These are phyloP conservation scores for Ambrosia hybrid DNA, from an alignment of 140 eudicot species.

Conservation along the genomic window DNA sequence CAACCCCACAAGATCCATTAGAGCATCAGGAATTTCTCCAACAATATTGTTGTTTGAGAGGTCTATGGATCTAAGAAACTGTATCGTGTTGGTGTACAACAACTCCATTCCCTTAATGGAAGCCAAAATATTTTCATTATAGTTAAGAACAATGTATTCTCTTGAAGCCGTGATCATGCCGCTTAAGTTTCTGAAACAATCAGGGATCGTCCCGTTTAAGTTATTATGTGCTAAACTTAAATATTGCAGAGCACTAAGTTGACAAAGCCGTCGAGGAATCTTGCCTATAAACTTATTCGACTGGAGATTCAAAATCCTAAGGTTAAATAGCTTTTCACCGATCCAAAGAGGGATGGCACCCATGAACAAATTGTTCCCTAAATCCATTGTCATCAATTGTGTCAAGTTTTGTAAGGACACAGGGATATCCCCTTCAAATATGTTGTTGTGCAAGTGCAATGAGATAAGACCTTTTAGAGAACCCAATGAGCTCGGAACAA, in stretches of 20 bases:
- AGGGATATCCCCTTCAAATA: background rate
- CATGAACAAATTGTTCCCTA: slow-evolving; percentile 5
- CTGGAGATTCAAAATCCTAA: background rate
- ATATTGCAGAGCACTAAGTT: background rate
- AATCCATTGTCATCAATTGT: slow-evolving; percentile 7
- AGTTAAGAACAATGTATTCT: no score
- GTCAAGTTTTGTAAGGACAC: background rate
- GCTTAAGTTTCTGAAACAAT: slow-evolving; percentile 5
- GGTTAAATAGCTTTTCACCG: background rate
- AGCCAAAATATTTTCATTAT: background rate
- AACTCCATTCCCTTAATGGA: background rate
- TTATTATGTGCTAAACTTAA: background rate
- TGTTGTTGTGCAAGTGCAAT: slow-evolving; percentile 1
- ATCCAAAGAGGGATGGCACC: background rate
- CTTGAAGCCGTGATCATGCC: background rate
- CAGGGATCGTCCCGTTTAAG: background rate
- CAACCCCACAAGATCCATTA: slow-evolving; percentile 1
- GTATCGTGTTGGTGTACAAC: background rate
- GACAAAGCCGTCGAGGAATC: slow-evolving; percentile 18
- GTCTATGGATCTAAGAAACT: background rate
- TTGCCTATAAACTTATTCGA: background rate
- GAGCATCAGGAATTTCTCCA: background rate
- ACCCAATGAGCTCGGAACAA: background rate
- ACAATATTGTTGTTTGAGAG: background rate
- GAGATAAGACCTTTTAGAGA: background rate